phyloP scores from a whole-genome alignment of 2,329 filamentous ascomycete genomes.

The Neofusicoccum laricinum region DNA sequence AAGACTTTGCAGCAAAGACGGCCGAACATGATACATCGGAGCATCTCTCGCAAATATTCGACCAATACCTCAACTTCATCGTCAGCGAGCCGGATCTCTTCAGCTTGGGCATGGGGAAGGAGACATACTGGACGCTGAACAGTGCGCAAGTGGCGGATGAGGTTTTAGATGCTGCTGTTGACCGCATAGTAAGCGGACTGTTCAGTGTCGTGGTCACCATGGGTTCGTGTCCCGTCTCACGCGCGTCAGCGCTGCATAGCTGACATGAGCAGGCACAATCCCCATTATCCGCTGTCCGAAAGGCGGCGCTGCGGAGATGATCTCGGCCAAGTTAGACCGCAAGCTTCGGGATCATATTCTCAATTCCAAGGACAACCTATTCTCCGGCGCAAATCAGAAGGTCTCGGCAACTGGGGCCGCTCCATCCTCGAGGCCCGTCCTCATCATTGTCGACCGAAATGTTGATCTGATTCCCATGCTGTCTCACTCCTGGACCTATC shows the following conservation, averaged over 20 bases:
- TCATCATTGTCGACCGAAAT: slow-evolving; percentile 92
- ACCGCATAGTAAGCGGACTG: slow-evolving; percentile 90
- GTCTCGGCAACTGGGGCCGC: slow-evolving; percentile 57
- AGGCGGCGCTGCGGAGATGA: slow-evolving; percentile 88
- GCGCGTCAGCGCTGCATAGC: slow-evolving; percentile 7
- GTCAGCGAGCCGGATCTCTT: slow-evolving; percentile 95
- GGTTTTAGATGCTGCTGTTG: slow-evolving; percentile 80
- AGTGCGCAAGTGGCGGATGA: slow-evolving; percentile 88
- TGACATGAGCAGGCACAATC: slow-evolving; percentile 64
- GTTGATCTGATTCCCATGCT: slow-evolving; percentile 96
- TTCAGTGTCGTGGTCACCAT: slow-evolving; percentile 99
- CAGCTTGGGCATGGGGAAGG: slow-evolving; percentile 86
- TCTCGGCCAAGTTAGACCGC: slow-evolving; percentile 88
- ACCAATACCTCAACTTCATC: slow-evolving; percentile 97
- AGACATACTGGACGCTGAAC: slow-evolving; percentile 95
- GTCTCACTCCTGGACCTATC: slow-evolving; percentile 93
- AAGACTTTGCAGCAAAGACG: slow-evolving; percentile 90
- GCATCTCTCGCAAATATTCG: slow-evolving; percentile 85
- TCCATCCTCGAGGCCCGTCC: slow-evolving; percentile 75
- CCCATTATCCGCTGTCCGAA: slow-evolving; percentile 95
- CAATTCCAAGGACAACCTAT: slow-evolving; percentile 97
- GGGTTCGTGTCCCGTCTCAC: slow-evolving; percentile 55
- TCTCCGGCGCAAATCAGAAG: slow-evolving; percentile 65
- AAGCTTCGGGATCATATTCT: slow-evolving; percentile 95
- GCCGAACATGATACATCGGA: slow-evolving; percentile 82